Conservation (phyloP, 169 alveolate genomes). For the Theileria orientalis region DNA sequence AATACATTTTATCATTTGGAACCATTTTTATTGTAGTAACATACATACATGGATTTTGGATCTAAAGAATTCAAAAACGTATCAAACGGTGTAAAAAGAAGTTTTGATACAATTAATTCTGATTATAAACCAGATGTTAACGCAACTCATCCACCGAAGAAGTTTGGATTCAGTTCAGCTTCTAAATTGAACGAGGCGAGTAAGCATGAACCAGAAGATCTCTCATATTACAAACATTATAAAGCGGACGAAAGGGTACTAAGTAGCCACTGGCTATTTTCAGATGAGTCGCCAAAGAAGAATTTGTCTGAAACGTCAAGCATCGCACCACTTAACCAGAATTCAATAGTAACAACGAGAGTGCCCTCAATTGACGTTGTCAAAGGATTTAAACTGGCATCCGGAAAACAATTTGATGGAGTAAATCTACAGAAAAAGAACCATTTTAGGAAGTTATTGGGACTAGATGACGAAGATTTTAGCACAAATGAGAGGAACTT, state of each 20-base stretch:
- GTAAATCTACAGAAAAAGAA: background rate
- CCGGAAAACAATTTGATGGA: conserved; percentile 11
- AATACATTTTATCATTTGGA: too few species aligned
- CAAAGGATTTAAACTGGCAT: conserved; percentile 14
- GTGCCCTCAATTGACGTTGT: background rate
- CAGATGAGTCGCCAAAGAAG: conserved; percentile 30
- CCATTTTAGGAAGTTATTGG: conserved; percentile 24
- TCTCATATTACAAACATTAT: background rate
- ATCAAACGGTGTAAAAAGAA: too few species aligned
- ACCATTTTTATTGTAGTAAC: too few species aligned
- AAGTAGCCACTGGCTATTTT: conserved; percentile 44
- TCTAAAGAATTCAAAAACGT: too few species aligned
- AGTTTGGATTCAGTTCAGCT: background rate
- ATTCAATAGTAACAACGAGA: conserved; percentile 12
- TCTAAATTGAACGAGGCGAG: background rate
- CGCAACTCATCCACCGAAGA: too few species aligned
- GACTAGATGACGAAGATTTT: conserved; percentile 18
- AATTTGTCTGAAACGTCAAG: conserved; percentile 3
- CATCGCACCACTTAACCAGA: background rate
- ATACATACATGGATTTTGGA: too few species aligned
- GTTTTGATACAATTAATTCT: too few species aligned
- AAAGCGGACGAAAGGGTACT: conserved; percentile 1
- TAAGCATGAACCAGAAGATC: background rate
- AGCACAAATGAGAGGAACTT: background rate
- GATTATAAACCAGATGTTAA: too few species aligned